A percentile compares a stretch with the other conserved stretches of the same genome.
Conservation (phyloP, 1,284 basidiomycete genomes). For the Meira miltonrushii region DNA sequence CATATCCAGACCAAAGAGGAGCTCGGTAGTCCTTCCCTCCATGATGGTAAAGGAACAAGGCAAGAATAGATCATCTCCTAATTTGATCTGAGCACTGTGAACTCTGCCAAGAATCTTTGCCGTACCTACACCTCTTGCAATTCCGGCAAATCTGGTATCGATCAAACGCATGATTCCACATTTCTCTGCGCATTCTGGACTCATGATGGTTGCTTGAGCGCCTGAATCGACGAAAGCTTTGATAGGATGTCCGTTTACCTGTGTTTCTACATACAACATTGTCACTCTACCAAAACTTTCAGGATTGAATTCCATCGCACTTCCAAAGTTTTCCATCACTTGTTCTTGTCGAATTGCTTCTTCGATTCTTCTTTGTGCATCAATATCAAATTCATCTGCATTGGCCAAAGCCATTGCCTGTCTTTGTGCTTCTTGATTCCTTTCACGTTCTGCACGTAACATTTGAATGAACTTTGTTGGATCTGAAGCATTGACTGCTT, state of each 20-base stretch:
- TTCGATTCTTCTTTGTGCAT: slow-evolving; percentile 80
- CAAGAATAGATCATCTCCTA: slow-evolving; percentile 70
- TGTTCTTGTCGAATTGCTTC: slow-evolving; percentile 86
- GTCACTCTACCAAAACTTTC: slow-evolving; percentile 89
- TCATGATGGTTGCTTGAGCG: slow-evolving; percentile 95
- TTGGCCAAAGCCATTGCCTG: slow-evolving; percentile 70
- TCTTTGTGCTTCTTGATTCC: slow-evolving; percentile 53
- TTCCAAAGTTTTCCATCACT: slow-evolving; percentile 64
- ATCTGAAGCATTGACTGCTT: slow-evolving; percentile 16
- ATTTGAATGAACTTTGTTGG: slow-evolving; percentile 21
- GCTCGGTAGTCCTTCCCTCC: slow-evolving; percentile 86
- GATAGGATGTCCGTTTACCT: slow-evolving; percentile 77
- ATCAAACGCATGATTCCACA: slow-evolving; percentile 93
- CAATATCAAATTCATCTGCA: slow-evolving; percentile 77
- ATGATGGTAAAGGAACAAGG: slow-evolving; percentile 92
- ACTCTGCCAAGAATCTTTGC: slow-evolving; percentile 90
- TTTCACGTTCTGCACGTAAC: slow-evolving; percentile 22
- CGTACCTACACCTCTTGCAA: slow-evolving; percentile 91
- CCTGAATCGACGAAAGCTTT: slow-evolving; percentile 98
- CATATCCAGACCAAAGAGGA: slow-evolving; percentile 95
- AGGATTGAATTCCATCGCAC: slow-evolving; percentile 58
- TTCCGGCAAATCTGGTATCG: slow-evolving; percentile 79
- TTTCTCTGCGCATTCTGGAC: slow-evolving; percentile 83
- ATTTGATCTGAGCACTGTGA: slow-evolving; percentile 84
- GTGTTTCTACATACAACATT: slow-evolving; percentile 85